phyloP scores from a whole-genome alignment of 306 rosid species.

The Adenanthera pavonina region DNA sequence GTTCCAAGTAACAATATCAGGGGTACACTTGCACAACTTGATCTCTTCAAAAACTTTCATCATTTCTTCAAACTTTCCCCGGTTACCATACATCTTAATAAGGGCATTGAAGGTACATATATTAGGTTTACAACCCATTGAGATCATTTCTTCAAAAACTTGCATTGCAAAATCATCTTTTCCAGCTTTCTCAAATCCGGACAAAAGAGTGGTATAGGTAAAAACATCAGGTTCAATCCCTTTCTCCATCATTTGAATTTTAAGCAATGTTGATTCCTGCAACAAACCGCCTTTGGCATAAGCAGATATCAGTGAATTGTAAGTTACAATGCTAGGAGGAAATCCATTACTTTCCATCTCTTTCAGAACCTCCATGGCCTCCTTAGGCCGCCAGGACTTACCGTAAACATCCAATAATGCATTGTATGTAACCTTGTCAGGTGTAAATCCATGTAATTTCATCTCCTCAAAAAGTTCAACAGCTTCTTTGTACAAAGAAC shows the following conservation, averaged over 20 bases:
- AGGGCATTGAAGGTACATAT: constrained; percentile 88
- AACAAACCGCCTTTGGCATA: constrained; percentile 77
- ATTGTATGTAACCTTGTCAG: constrained; percentile 83
- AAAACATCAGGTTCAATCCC: constrained; percentile 87
- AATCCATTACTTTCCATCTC: constrained; percentile 83
- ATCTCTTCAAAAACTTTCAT: constrained; percentile 87
- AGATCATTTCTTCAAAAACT: constrained; percentile 72
- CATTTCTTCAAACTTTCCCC: constrained; percentile 86
- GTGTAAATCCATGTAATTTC: constrained; percentile 61
- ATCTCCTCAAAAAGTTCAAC: constrained; percentile 63
- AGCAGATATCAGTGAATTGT: constrained; percentile 85
- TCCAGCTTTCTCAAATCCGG: constrained; percentile 82
- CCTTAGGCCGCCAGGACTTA: constrained; percentile 78
- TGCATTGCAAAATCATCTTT: constrained; percentile 76
- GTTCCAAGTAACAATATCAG: constrained; percentile 97
- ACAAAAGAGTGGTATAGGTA: constrained; percentile 87
- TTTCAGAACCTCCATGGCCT: constrained; percentile 79
- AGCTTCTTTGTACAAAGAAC: constrained; percentile 79
- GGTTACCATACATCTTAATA: constrained; percentile 90
- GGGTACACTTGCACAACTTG: constrained; percentile 59
- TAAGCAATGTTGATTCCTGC: constrained; percentile 70
- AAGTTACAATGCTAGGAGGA: constrained; percentile 66
- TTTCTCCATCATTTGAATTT: constrained; percentile 71
- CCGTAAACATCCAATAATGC: constrained; percentile 90
- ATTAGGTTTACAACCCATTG: constrained; percentile 77